These are phyloP conservation scores for Globomyces pollinis-pini DNA, from an alignment of 192 early-diverging fungal genomes.

Conservation along the genomic window DNA sequence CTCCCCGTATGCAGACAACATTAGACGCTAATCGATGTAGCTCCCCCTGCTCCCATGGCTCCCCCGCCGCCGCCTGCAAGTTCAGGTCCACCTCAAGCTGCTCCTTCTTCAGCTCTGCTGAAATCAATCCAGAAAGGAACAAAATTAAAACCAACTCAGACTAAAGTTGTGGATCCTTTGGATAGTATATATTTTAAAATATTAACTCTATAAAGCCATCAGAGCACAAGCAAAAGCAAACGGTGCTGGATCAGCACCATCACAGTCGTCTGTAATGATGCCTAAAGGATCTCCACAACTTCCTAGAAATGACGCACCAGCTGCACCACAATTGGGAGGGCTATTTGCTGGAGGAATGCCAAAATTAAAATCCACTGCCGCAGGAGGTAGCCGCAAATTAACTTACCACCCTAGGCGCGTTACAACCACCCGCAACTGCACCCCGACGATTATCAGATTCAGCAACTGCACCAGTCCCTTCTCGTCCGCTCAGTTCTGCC, in stretches of 20 bases:
- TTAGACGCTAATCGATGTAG: not conserved
- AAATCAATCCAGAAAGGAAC: conserved; percentile 46
- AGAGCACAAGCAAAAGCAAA: not conserved
- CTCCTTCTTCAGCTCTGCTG: conserved; percentile 22
- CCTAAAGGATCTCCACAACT: not conserved
- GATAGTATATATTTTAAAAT: conserved; percentile 19
- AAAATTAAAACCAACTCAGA: conserved; percentile 44
- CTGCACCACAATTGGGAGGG: conserved; percentile 41
- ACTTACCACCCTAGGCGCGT: conserved; percentile 3
- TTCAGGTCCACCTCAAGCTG: conserved; percentile 19
- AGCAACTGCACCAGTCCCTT: conserved; percentile 5
- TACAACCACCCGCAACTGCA: conserved; percentile 13
- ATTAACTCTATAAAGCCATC: not conserved
- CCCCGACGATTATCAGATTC: not conserved
- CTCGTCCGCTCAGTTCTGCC: conserved; percentile 8
- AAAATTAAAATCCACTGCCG: conserved; percentile 36
- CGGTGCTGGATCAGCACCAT: not conserved
- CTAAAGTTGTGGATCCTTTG: conserved; percentile 34
- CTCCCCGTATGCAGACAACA: not conserved
- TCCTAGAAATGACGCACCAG: conserved; percentile 15
- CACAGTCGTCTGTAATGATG: not conserved
- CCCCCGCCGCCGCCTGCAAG: conserved; percentile 25
- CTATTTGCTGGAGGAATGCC: conserved; percentile 56
- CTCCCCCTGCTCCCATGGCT: conserved; percentile 29
- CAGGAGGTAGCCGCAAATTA: not conserved